Evolutionary conservation across 257 asterid genomes (phyloP), one percentile per base, ranked within the genome.

Genomic region (Plantago ovata): DNA sequence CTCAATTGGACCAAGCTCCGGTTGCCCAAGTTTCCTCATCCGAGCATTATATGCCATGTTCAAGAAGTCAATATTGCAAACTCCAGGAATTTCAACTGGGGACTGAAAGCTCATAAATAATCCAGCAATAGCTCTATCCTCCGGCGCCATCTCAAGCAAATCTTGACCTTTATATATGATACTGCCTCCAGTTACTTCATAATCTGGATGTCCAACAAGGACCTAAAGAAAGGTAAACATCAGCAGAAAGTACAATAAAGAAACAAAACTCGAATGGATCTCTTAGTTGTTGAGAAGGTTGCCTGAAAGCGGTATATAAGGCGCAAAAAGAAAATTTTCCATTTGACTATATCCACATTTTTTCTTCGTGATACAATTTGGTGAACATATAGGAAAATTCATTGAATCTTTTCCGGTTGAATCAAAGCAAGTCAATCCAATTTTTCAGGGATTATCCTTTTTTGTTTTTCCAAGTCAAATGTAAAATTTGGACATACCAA

Each of bases 171-270:
- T 86, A 73, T 79, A 93, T 24, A 80, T 78, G 67, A 84, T 60
- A 60, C 84, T 93, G 44, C 99, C 97, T 57, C 87, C 92, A 8
- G 94, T 86, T 60, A 89, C 61, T 77, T 89, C 97, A 77, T 93
- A 93, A 80, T 89, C 97, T 53, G 99, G 97, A 80, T 93, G 97
- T 50, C 99, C 99, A 67, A 78, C 97, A 75, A 93, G 97, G 62
- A 93, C 99, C 98, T 93, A 67, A 65, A 55, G 63, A 59, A 79
- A 71, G 22, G 40, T 48, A 66, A 67, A 48, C 71, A 62, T 44
- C 54, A 72, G 55, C 47, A 48, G 49, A 33, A 63, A 40, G 41
- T 49, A 66, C 38, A 67, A 67, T 60, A 61, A 66, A 62, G 45
- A 66, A 61, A 53, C 51, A 44, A 60, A 38, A 60, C 10, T 38